Conservation (phyloP, 2,329 filamentous ascomycete genomes). For the Pseudovirgaria hyperparasitica region DNA sequence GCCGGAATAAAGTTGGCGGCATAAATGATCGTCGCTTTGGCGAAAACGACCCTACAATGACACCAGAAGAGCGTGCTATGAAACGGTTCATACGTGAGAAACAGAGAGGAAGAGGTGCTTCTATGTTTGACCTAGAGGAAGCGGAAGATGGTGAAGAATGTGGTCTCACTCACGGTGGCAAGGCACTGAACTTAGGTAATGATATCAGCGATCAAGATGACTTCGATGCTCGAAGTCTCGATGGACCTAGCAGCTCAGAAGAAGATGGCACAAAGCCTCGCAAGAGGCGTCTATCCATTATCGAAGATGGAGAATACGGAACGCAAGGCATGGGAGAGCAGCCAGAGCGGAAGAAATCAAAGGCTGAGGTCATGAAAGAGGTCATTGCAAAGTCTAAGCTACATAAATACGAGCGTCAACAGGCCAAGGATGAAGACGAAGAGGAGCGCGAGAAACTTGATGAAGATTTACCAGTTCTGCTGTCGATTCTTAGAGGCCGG, state of each 20-base stretch:
- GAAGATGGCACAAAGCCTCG: constrained; percentile 24
- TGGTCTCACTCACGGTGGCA: constrained; percentile 71
- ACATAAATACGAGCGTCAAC: constrained; percentile 88
- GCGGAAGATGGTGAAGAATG: constrained; percentile 55
- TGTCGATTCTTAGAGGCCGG: constrained; percentile 53
- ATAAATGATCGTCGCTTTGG: constrained; percentile 90
- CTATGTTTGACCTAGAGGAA: constrained; percentile 84
- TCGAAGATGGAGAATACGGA: constrained; percentile 30
- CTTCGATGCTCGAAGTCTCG: constrained; percentile 66
- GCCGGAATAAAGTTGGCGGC: constrained; percentile 80
- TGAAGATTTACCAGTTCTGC: constrained; percentile 66
- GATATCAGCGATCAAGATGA: constrained; percentile 46
- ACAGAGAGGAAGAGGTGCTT: constrained; percentile 63
- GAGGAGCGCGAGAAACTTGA: constrained; percentile 76
- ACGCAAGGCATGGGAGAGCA: constrained; percentile 40
- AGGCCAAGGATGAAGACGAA: constrained; percentile 84
- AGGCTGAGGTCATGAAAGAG: constrained; percentile 96
- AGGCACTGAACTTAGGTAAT: constrained; percentile 54
- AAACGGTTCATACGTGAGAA: constrained; percentile 86
- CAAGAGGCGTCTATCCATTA: constrained; percentile 33
- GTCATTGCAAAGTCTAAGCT: constrained; percentile 94
- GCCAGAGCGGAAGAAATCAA: constrained; percentile 81
- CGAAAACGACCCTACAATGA: constrained; percentile 89
- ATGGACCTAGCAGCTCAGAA: constrained; percentile 30
- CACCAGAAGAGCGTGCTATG: constrained; percentile 80